A percentile compares a stretch with the other conserved stretches of the same genome.
Evolutionary conservation across 805 yeast species (phyloP).

Genomic region (Candida koratica): DNA sequence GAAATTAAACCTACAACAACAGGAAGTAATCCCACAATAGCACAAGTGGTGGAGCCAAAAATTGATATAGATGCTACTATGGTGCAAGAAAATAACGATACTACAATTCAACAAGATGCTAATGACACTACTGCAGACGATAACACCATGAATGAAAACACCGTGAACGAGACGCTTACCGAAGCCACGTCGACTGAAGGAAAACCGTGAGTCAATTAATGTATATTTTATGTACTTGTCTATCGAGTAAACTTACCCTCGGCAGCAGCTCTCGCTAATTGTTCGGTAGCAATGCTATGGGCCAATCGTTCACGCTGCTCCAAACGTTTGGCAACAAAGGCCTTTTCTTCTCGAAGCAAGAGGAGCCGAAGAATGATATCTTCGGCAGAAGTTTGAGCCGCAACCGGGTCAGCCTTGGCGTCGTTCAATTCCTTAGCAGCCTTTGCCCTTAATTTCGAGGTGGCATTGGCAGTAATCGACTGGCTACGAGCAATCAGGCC

Average conservation of each 20-base stretch:
- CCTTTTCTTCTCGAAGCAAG: slow-evolving; percentile 58
- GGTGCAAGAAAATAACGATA: slow-evolving; percentile 45
- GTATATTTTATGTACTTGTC: slow-evolving; percentile 7
- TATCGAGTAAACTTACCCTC: slow-evolving; percentile 28
- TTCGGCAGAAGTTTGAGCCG: slow-evolving; percentile 47
- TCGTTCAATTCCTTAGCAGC: slow-evolving; percentile 43
- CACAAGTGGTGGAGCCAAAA: slow-evolving; percentile 3
- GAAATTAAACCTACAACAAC: slow-evolving; percentile 14
- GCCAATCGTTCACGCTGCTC: slow-evolving; percentile 60
- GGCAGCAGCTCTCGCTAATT: slow-evolving; percentile 45
- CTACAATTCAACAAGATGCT: slow-evolving; percentile 44
- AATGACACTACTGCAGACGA: slow-evolving; percentile 48
- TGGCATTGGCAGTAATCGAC: slow-evolving; percentile 71
- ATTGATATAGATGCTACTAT: slow-evolving; percentile 47
- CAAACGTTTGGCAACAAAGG: slow-evolving; percentile 55
- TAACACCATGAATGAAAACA: slow-evolving; percentile 25
- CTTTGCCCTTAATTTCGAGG: slow-evolving; percentile 49
- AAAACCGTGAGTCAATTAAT: slow-evolving; percentile 3
- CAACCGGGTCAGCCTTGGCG: slow-evolving; percentile 40
- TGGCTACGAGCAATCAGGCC: slow-evolving; percentile 56
- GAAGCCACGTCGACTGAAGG: slow-evolving; percentile 5
- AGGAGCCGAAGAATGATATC: slow-evolving; percentile 71
- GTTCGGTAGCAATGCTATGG: slow-evolving; percentile 51
- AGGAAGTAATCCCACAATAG: no score
- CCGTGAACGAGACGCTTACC: slow-evolving; percentile 3